Conservation (phyloP, 192 early-diverging fungal species). For the Kappamyces sp. region DNA sequence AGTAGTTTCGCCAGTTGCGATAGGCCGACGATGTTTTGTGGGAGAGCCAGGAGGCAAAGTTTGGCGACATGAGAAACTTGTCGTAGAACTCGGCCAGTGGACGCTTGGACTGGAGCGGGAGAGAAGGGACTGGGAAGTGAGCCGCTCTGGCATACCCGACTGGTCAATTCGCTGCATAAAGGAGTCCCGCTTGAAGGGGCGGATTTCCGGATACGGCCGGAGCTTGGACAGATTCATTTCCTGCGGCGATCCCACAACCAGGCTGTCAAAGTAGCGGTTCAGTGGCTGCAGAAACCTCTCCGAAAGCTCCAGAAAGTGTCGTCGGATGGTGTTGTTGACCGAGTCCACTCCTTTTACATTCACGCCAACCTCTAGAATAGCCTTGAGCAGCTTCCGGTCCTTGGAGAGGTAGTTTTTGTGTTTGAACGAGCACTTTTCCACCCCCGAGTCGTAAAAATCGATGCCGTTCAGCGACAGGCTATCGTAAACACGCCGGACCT, state of each 20-base stretch:
- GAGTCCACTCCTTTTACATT: slow-evolving; percentile 29
- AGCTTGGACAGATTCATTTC: slow-evolving; percentile 38
- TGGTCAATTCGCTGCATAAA: slow-evolving; percentile 62
- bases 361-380: slow-evolving; percentile 50
- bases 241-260: slow-evolving; percentile 62
- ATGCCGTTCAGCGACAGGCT: not conserved
- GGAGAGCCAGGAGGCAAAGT: slow-evolving; percentile 94
- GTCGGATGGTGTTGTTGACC: slow-evolving; percentile 86
- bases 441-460: not conserved
- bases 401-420: slow-evolving; percentile 74
- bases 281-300: slow-evolving; percentile 93
- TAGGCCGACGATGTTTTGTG: slow-evolving; percentile 71
- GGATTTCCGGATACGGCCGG: slow-evolving; percentile 55
- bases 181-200: slow-evolving; percentile 69
- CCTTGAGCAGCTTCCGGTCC: slow-evolving; percentile 76
- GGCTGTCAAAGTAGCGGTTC: slow-evolving; percentile 84
- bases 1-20: slow-evolving; percentile 69
- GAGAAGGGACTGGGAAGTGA: slow-evolving; percentile 34
- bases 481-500: not conserved
- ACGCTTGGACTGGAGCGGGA: slow-evolving; percentile 46
- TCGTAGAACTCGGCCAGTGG: slow-evolving; percentile 75
- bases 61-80: slow-evolving; percentile 85
- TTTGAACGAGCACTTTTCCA: slow-evolving; percentile 35
- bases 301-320: slow-evolving; percentile 89
- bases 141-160: slow-evolving; percentile 23